Percentiles rank a stretch among this genome's conserved stretches.
phyloP scores from a whole-genome alignment of 352 stramenopile genomes.

The Globisporangium mamillatum region DNA sequence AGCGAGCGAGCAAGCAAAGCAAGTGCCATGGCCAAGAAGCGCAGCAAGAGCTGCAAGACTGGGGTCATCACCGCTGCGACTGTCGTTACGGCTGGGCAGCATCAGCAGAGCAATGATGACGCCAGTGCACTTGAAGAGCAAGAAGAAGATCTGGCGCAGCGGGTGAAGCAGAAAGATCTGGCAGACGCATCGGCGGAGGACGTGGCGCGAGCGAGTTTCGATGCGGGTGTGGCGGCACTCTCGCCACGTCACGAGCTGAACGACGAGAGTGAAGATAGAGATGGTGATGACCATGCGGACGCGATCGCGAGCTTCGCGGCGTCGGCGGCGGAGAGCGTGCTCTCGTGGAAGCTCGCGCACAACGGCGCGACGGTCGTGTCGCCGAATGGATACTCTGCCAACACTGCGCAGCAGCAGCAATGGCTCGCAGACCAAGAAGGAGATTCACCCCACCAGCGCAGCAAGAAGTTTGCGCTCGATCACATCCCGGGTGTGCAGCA shows the following conservation, averaged over 20 bases:
- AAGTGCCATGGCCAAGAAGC: slow-evolving; percentile 8
- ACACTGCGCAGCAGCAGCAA: slow-evolving; percentile 1
- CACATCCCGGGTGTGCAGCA: slow-evolving; percentile 10
- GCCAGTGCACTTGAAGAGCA: not conserved
- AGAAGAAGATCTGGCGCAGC: not conserved
- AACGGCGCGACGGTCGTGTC: slow-evolving; percentile 5
- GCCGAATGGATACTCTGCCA: not conserved
- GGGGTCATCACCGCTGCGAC: not conserved
- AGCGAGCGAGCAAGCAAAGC: not conserved
- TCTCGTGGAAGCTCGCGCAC: slow-evolving; percentile 11
- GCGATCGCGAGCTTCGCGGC: slow-evolving; percentile 9
- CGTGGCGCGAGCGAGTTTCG: slow-evolving; percentile 5
- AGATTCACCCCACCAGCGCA: not conserved
- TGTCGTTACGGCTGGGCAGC: not conserved
- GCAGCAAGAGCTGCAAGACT: slow-evolving; percentile 11
- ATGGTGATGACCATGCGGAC: not conserved
- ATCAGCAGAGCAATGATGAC: not conserved
- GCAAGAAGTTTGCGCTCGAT: slow-evolving; percentile 7
- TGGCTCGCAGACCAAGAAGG: not conserved
- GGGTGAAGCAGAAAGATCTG: slow-evolving; percentile 9
- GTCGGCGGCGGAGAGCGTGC: slow-evolving; percentile 6
- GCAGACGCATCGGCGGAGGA: slow-evolving; percentile 11
- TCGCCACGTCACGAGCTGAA: slow-evolving; percentile 20
- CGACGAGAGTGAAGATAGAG: slow-evolving; percentile 26
- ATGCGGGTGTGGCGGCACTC: slow-evolving; percentile 6